A percentile compares a stretch with the other conserved stretches of the same genome.
phyloP scores from a whole-genome alignment of 2,329 filamentous ascomycete species.

The Diaporthe batatas region DNA sequence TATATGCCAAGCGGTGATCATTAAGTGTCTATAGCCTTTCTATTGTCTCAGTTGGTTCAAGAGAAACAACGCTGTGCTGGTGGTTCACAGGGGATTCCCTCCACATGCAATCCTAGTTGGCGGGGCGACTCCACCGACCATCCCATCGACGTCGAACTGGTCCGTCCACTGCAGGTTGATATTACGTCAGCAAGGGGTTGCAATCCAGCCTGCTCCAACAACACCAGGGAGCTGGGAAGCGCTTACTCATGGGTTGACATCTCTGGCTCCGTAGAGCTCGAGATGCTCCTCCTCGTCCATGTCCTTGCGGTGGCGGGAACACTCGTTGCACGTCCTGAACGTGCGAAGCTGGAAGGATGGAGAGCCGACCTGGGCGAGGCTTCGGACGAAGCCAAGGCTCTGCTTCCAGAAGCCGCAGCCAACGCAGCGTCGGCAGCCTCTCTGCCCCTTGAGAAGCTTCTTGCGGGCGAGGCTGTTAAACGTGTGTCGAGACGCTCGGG shows the following conservation, averaged over 20 bases:
- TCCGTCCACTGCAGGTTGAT: too few species aligned
- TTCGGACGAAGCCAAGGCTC: not conserved
- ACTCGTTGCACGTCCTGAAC: not conserved
- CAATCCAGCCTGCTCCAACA: accelerated
- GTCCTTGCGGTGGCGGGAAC: not conserved
- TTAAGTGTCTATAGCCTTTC: too few species aligned
- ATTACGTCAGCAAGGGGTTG: not conserved
- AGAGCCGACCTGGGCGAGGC: not conserved
- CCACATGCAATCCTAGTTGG: too few species aligned
- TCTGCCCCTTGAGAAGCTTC: not conserved
- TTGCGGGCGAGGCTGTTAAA: not conserved
- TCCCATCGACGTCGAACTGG: too few species aligned
- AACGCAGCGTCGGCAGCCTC: not conserved
- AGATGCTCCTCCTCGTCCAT: not conserved
- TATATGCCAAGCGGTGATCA: too few species aligned
- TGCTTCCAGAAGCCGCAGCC: not conserved
- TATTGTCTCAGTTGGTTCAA: too few species aligned
- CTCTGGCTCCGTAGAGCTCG: not conserved
- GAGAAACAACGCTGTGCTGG: too few species aligned
- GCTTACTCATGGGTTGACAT: not conserved
- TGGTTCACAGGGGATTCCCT: too few species aligned
- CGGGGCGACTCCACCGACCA: too few species aligned
- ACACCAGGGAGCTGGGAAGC: too few species aligned
- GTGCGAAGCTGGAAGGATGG: not conserved
- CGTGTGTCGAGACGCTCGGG: not conserved